A percentile compares a stretch with the other conserved stretches of the same genome.
Conservation (phyloP, 805 yeast genomes). For the Candida adriatica region DNA sequence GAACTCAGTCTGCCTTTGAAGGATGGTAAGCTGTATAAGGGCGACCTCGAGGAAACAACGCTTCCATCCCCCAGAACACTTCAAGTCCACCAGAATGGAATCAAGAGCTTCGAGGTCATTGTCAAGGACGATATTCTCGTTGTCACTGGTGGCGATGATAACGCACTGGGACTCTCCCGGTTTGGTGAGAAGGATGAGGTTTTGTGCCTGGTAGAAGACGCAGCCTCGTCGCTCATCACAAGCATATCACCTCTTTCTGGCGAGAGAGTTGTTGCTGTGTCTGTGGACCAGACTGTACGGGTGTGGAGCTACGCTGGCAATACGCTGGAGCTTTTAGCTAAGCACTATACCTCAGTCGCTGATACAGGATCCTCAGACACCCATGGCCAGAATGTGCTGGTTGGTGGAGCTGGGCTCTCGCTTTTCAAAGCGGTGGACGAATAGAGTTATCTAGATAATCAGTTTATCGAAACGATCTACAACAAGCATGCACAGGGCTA, state of each 20-base stretch:
- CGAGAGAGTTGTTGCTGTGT: slow-evolving; percentile 45
- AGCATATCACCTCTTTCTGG: slow-evolving; percentile 37
- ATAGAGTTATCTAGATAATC: too few species aligned
- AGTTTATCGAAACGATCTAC: too few species aligned
- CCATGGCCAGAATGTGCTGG: slow-evolving; percentile 30
- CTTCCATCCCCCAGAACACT: too few species aligned
- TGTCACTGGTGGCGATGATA: slow-evolving; percentile 91
- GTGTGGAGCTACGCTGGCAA: slow-evolving; percentile 43
- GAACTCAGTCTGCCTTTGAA: slow-evolving; percentile 18
- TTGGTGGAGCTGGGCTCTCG: slow-evolving; percentile 85
- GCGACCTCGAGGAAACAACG: slow-evolving; percentile 22
- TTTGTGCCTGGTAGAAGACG: slow-evolving; percentile 36
- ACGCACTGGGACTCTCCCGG: slow-evolving; percentile 46
- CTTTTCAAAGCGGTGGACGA: too few species aligned
- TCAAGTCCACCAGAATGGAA: slow-evolving; percentile 78
- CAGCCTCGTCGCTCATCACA: slow-evolving; percentile 87
- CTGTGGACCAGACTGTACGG: slow-evolving; percentile 79
- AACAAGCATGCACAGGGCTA: too few species aligned
- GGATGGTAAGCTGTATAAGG: slow-evolving; percentile 3
- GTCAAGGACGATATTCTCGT: slow-evolving; percentile 26
- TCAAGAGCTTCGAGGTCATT: slow-evolving; percentile 49
- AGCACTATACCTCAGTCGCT: slow-evolving; percentile 72
- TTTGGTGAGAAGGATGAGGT: slow-evolving; percentile 26
- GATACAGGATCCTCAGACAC: slow-evolving; percentile 77
- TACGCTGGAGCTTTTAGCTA: slow-evolving; percentile 27